Evolutionary conservation across 75 land plant species (phyloP).

Genomic region (Sequoia sempervirens): DNA sequence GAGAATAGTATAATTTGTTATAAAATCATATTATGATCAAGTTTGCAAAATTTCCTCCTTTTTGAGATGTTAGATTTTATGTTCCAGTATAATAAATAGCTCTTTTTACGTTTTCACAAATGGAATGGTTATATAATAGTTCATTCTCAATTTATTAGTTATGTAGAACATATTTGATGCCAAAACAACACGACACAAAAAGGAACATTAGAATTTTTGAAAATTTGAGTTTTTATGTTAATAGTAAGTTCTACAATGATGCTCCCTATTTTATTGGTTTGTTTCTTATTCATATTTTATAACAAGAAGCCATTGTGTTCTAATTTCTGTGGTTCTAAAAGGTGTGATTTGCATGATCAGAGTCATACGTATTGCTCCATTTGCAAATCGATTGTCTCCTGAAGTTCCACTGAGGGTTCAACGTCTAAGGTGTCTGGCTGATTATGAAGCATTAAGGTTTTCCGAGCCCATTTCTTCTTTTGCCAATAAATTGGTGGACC

Average conservation of each 20-base stretch:
- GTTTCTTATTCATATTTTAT: background rate
- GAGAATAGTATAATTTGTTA: background rate
- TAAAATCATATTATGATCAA: background rate
- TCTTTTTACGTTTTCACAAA: background rate
- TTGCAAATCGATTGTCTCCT: conserved; percentile 79
- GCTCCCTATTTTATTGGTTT: background rate
- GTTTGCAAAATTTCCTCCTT: background rate
- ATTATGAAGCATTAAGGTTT: conserved; percentile 74
- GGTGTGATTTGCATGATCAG: conserved; percentile 25
- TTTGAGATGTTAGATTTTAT: background rate
- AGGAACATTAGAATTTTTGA: background rate
- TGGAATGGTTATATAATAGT: background rate
- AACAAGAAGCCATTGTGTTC: background rate
- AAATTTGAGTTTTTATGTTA: background rate
- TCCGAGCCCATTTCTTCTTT: conserved; percentile 50
- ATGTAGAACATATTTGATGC: background rate
- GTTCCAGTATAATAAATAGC: too few species aligned
- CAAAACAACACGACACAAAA: background rate
- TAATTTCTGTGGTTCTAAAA: background rate
- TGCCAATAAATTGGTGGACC: conserved; percentile 45
- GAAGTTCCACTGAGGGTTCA: conserved; percentile 57
- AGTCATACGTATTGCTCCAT: conserved; percentile 71
- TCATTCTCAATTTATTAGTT: background rate
- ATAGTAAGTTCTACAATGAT: background rate
- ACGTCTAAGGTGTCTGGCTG: conserved; percentile 63